Percentiles rank a stretch among this genome's conserved stretches.
These are phyloP conservation scores for Blastocystis sp. DNA, from an alignment of 352 stramenopile species.

Conservation along the genomic window DNA sequence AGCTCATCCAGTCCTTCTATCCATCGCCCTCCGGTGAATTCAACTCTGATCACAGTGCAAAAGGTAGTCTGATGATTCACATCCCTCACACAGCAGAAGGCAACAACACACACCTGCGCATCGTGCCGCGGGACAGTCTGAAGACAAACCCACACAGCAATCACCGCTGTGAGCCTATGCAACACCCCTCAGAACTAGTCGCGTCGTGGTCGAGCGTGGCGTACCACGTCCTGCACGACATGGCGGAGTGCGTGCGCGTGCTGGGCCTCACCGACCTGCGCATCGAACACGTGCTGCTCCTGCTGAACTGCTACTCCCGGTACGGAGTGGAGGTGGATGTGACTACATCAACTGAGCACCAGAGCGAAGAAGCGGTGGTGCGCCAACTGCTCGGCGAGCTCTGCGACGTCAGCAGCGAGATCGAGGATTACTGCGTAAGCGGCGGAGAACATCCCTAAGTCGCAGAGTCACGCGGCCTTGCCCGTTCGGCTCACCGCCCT, in stretches of 20 bases:
- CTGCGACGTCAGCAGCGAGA: slow-evolving; percentile 1
- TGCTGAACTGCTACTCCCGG: slow-evolving; percentile 24
- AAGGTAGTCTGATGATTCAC: no score
- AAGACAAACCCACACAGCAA: no score
- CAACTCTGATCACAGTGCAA: no score
- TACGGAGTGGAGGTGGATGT: not conserved
- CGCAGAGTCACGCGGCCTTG: slow-evolving; percentile 1
- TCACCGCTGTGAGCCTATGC: no score
- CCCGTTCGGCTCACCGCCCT: not conserved
- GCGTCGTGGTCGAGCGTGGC: slow-evolving; percentile 17
- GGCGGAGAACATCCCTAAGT: not conserved
- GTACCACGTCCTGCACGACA: slow-evolving; percentile 47
- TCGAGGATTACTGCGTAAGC: slow-evolving; percentile 41
- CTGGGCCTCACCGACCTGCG: slow-evolving; percentile 38
- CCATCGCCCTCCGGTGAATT: no score
- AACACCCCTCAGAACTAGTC: not conserved
- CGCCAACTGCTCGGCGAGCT: slow-evolving; percentile 13
- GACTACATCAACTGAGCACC: not conserved
- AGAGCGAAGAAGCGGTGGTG: not conserved
- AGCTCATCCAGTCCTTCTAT: not conserved
- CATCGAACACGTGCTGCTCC: slow-evolving; percentile 41
- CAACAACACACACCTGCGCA: not conserved
- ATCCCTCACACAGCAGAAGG: not conserved
- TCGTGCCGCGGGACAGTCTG: no score
- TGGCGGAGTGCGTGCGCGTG: slow-evolving; percentile 47